phyloP scores from a whole-genome alignment of 495 filamentous ascomycete species.

The Penicillium angulare region DNA sequence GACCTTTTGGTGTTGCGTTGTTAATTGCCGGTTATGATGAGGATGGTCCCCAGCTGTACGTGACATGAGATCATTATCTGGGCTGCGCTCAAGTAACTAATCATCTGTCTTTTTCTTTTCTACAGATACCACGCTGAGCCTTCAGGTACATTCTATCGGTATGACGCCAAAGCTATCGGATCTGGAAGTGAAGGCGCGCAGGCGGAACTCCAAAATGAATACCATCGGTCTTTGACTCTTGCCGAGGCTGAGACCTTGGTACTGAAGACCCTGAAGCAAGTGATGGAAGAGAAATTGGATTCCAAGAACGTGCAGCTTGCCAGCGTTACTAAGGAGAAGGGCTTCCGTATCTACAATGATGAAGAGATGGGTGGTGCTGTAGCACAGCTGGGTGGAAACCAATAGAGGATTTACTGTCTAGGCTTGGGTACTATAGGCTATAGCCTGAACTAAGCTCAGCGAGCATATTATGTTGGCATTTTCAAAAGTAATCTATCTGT shows the following conservation, averaged over 20 bases:
- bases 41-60: slow-evolving; percentile 88
- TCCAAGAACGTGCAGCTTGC: slow-evolving; percentile 97
- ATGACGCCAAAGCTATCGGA: slow-evolving; percentile 98
- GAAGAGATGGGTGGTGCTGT: slow-evolving; percentile 94
- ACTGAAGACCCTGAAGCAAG: slow-evolving; percentile 97
- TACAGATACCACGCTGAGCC: slow-evolving; percentile 92
- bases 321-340: slow-evolving; percentile 95
- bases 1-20: slow-evolving; percentile 94
- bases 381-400: slow-evolving; percentile 57
- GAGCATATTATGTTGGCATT: slow-evolving; percentile 3
- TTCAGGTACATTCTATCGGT: slow-evolving; percentile 96
- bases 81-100: not conserved
- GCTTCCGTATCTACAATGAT: slow-evolving; percentile 96
- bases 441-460: slow-evolving; percentile 6
- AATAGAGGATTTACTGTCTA: slow-evolving; percentile 31
- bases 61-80: slow-evolving; percentile 6
- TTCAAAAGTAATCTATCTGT: not conserved
- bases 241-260: slow-evolving; percentile 91
- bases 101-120: not conserved
- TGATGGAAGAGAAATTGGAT: slow-evolving; percentile 99
- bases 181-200: slow-evolving; percentile 95
- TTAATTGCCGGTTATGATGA: slow-evolving; percentile 97
- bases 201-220: slow-evolving; percentile 96
- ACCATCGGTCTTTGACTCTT: slow-evolving; percentile 95
- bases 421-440: slow-evolving; percentile 11